These are phyloP conservation scores for Triangularia verruculosa DNA, from an alignment of 2,329 filamentous ascomycete species.

Conservation along the genomic window DNA sequence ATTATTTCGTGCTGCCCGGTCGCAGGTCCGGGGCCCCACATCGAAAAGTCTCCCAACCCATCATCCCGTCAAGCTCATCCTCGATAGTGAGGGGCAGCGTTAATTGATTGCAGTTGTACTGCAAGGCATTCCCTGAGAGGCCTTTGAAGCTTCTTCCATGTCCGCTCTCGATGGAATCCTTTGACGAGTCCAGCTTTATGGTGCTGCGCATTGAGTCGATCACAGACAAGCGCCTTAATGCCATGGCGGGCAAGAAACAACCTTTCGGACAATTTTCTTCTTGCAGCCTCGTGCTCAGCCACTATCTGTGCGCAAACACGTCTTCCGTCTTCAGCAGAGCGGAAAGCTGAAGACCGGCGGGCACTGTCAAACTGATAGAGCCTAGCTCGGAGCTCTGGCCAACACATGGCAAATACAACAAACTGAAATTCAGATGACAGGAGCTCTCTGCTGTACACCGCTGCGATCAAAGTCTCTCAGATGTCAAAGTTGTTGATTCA, in stretches of 20 bases:
- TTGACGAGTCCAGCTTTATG: background rate
- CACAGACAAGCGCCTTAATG: background rate
- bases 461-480: background rate
- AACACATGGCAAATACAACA: background rate
- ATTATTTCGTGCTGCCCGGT: slow-evolving; percentile 3
- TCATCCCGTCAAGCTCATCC: background rate
- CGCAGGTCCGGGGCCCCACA: background rate
- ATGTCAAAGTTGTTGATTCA: background rate
- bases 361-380: background rate
- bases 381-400: background rate
- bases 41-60: slow-evolving; percentile 1
- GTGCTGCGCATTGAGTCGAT: background rate
- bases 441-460: background rate
- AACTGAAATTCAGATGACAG: slow-evolving; percentile 1
- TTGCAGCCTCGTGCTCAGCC: slow-evolving; percentile 2
- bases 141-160: background rate
- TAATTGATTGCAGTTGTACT: background rate
- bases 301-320: slow-evolving; percentile 3
- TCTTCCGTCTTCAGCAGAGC: background rate
- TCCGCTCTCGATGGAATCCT: background rate
- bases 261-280: background rate
- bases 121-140: background rate
- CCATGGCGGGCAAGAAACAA: background rate
- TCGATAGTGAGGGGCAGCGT: background rate
- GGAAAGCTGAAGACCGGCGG: background rate